Evolutionary conservation across 75 land plant genomes (phyloP).

Genomic region (Larix kaempferi): DNA sequence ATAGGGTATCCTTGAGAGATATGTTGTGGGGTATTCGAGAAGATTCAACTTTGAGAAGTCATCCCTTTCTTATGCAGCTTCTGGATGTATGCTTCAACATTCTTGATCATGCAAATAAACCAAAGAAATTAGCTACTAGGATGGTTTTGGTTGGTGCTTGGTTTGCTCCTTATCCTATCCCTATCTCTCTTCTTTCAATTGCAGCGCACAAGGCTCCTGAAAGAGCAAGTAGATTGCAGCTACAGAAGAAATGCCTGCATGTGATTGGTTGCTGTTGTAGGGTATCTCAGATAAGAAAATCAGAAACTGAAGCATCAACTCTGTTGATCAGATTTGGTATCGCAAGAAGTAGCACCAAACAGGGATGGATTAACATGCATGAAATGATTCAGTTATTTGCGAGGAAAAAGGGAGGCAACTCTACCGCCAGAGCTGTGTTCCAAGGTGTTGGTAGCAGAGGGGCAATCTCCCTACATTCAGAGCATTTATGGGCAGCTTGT

Average conservation of each 20-base stretch:
- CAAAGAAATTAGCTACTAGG: conserved; percentile 56
- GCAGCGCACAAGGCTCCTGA: conserved; percentile 52
- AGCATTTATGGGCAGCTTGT: conserved; percentile 88
- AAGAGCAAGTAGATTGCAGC: conserved; percentile 8
- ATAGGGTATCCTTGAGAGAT: conserved; percentile 55
- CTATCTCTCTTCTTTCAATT: conserved; percentile 52
- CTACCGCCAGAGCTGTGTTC: conserved; percentile 60
- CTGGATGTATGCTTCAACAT: conserved; percentile 84
- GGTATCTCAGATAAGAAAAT: conserved; percentile 40
- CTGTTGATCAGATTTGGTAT: conserved; percentile 66
- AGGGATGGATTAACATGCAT: conserved; percentile 51
- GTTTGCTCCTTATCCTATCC: conserved; percentile 75
- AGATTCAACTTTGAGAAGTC: conserved; percentile 34
- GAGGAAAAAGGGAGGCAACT: conserved; percentile 47
- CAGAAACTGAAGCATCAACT: conserved; percentile 69
- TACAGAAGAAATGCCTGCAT: conserved; percentile 33
- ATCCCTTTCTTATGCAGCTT: conserved; percentile 70
- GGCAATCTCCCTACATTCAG: conserved; percentile 37
- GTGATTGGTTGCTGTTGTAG: conserved; percentile 40
- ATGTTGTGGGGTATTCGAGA: conserved; percentile 41
- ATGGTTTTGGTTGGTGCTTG: conserved; percentile 80
- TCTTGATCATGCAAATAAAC: conserved; percentile 65
- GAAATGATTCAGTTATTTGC: conserved; percentile 68
- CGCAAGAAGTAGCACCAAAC: conserved; percentile 53
- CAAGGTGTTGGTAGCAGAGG: conserved; percentile 51